These are phyloP conservation scores for Camelina sativa DNA, from an alignment of 345 rosid genomes.

Conservation along the genomic window DNA sequence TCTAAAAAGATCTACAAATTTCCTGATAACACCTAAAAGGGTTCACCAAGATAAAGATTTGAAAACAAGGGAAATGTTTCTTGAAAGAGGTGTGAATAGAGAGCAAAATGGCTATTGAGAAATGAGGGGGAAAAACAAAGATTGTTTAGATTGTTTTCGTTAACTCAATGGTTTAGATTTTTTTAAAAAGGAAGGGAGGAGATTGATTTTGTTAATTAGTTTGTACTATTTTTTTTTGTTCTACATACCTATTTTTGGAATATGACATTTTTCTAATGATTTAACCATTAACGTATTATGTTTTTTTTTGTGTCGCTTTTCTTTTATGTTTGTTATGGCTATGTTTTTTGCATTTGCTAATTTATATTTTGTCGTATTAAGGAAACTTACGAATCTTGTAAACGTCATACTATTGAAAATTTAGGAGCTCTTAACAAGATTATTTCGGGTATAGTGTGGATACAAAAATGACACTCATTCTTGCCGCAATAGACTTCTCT, in stretches of 20 bases:
- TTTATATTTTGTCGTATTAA: not conserved
- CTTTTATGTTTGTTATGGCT: too few relatives aligned
- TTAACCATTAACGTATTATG: not conserved
- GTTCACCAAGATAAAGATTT: not conserved
- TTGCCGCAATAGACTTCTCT: too few relatives aligned
- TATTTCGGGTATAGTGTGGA: too few relatives aligned
- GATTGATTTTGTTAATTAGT: not conserved
- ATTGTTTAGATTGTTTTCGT: not conserved
- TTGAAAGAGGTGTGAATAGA: constrained; percentile 2
- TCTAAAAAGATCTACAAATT: not conserved
- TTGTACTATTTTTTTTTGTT: not conserved
- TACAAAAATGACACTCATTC: too few relatives aligned
- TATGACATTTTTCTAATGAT: not conserved
- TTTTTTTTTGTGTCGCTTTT: not conserved
- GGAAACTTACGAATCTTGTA: too few relatives aligned
- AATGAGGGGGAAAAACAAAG: constrained; percentile 14
- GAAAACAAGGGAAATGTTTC: not conserved
- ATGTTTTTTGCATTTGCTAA: not conserved
- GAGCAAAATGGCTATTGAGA: constrained; percentile 29
- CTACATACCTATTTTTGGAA: not conserved
- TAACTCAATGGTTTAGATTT: constrained; percentile 26
- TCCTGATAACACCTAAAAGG: not conserved
- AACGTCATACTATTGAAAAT: too few relatives aligned
- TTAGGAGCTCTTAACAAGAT: too few relatives aligned
- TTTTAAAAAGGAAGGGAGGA: constrained; percentile 24